A percentile compares a stretch with the other conserved stretches of the same genome.
These are phyloP conservation scores for Isatis lusitanica DNA, from an alignment of 441 rosid genomes.

Conservation along the genomic window DNA sequence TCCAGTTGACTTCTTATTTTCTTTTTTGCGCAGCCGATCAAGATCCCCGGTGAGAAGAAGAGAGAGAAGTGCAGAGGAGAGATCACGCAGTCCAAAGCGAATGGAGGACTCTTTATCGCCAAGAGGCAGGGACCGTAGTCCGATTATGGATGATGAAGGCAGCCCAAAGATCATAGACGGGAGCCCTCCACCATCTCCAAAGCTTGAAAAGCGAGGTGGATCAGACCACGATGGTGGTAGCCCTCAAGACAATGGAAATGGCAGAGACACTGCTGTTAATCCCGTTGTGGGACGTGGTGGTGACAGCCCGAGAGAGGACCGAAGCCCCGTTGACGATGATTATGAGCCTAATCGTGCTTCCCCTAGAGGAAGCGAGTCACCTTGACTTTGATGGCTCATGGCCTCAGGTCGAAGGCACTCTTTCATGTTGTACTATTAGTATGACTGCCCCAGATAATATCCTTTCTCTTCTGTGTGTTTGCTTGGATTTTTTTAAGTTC, in stretches of 20 bases:
- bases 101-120: slow-evolving; percentile 53
- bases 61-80: slow-evolving; percentile 39
- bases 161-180: slow-evolving; percentile 56
- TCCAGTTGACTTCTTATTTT: neutral
- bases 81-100: slow-evolving; percentile 57
- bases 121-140: slow-evolving; percentile 54
- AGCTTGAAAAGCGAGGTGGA: slow-evolving; percentile 24
- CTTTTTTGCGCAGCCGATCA: slow-evolving; percentile 51
- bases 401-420: neutral
- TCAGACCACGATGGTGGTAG: slow-evolving; percentile 31
- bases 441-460: neutral
- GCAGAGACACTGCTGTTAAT: slow-evolving; percentile 39
- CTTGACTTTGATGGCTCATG: slow-evolving; percentile 33
- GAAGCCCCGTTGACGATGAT: slow-evolving; percentile 55
- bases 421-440: slow-evolving; percentile 26
- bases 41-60: slow-evolving; percentile 50
- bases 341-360: slow-evolving; percentile 44
- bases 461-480: slow-evolving; percentile 10
- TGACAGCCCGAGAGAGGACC: slow-evolving; percentile 39
- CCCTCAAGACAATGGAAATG: slow-evolving; percentile 39
- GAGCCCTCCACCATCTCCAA: slow-evolving; percentile 29
- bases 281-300: slow-evolving; percentile 6
- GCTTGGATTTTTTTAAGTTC: slow-evolving; percentile 7
- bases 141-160: slow-evolving; percentile 41
- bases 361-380: slow-evolving; percentile 59